These are phyloP conservation scores for Agapanthus africanus DNA, from an alignment of 106 monocot species.

Conservation along the genomic window DNA sequence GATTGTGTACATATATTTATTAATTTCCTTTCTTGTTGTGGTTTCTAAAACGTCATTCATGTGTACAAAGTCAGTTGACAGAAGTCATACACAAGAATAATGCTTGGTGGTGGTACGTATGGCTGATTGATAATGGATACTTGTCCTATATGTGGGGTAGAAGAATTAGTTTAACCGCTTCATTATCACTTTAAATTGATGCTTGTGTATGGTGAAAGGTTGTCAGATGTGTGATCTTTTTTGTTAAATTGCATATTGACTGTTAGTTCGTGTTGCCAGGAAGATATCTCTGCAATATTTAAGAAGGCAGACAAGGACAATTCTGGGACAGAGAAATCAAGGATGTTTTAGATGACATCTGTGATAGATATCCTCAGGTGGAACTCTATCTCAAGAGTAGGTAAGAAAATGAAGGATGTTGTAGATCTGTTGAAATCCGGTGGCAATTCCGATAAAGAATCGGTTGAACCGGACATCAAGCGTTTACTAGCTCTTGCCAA, in stretches of 20 bases:
- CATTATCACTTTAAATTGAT: too few relatives aligned
- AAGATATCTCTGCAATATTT: slow-evolving; percentile 63
- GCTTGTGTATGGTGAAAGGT: too few relatives aligned
- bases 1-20: too few relatives aligned
- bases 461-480: slow-evolving; percentile 55
- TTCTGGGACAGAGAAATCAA: slow-evolving; percentile 70
- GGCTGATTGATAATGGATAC: too few relatives aligned
- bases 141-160: too few relatives aligned
- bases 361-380: slow-evolving; percentile 64
- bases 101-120: too few relatives aligned
- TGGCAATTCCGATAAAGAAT: slow-evolving; percentile 33
- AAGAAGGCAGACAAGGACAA: slow-evolving; percentile 61
- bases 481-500: slow-evolving; percentile 59
- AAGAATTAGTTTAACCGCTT: too few relatives aligned
- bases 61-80: too few relatives aligned
- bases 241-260: neutral
- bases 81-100: too few relatives aligned
- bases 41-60: too few relatives aligned
- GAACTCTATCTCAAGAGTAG: slow-evolving; percentile 59
- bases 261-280: slow-evolving; percentile 26
- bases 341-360: slow-evolving; percentile 62
- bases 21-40: too few relatives aligned
- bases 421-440: slow-evolving; percentile 45
- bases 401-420: slow-evolving; percentile 56
- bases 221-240: too few relatives aligned